These are phyloP conservation scores for Aspergillus sp. DNA, from an alignment of 2,329 filamentous ascomycete species.

Conservation along the genomic window DNA sequence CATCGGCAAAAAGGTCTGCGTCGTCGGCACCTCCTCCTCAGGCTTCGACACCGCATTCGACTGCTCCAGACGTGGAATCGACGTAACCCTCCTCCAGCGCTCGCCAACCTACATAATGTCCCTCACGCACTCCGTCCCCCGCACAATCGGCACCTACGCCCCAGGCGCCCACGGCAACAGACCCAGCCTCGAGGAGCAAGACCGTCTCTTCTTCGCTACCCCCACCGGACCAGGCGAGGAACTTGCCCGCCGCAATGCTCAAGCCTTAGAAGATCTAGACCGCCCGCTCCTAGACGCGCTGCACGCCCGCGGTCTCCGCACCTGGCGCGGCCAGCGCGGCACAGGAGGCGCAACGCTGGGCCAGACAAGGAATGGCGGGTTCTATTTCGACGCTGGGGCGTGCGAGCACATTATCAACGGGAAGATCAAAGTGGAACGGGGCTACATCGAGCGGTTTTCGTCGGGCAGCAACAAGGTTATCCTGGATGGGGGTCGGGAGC, in stretches of 20 bases:
- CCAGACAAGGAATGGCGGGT: slow-evolving; percentile 33
- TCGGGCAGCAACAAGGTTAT: slow-evolving; percentile 27
- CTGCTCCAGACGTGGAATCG: slow-evolving; percentile 24
- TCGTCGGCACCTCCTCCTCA: slow-evolving; percentile 31
- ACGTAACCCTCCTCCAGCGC: slow-evolving; percentile 30
- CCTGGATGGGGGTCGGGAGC: slow-evolving; percentile 32
- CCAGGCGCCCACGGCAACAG: background rate
- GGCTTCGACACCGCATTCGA: slow-evolving; percentile 30
- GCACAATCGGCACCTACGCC: slow-evolving; percentile 26
- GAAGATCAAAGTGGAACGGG: slow-evolving; percentile 27
- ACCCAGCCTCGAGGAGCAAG: background rate
- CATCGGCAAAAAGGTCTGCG: slow-evolving; percentile 29
- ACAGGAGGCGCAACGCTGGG: slow-evolving; percentile 31
- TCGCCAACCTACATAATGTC: slow-evolving; percentile 34
- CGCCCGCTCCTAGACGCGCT: slow-evolving; percentile 23
- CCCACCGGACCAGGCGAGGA: slow-evolving; percentile 15
- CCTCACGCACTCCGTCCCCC: slow-evolving; percentile 24
- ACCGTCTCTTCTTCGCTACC: slow-evolving; percentile 2
- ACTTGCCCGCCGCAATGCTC: slow-evolving; percentile 19
- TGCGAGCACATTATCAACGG: slow-evolving; percentile 29
- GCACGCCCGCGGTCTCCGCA: slow-evolving; percentile 27
- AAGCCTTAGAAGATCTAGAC: slow-evolving; percentile 22
- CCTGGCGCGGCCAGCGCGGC: slow-evolving; percentile 37
- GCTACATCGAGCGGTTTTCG: slow-evolving; percentile 9
- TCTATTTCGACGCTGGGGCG: slow-evolving; percentile 33